Evolutionary conservation across 2,329 filamentous ascomycete species (phyloP).

Genomic region (Colletotrichum sidae): DNA sequence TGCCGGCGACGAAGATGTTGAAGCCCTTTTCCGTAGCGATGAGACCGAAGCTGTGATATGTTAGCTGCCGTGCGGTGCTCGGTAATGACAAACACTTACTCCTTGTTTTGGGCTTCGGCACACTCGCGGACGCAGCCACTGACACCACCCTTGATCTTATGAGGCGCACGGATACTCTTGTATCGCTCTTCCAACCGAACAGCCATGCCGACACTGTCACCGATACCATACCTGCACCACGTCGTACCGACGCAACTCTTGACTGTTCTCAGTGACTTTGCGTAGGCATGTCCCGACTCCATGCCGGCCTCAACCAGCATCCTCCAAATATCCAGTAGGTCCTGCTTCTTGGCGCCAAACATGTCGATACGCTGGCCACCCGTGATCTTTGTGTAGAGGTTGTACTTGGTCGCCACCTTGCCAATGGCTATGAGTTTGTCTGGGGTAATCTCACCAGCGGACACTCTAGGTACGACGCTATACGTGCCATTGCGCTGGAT

Average conservation of each 20-base stretch:
- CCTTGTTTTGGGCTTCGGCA: slow-evolving; percentile 92
- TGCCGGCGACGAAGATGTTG: slow-evolving; percentile 92
- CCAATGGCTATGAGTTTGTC: slow-evolving; percentile 88
- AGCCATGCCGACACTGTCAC: slow-evolving; percentile 92
- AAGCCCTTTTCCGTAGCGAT: slow-evolving; percentile 94
- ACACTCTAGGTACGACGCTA: slow-evolving; percentile 85
- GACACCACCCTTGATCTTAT: slow-evolving; percentile 92
- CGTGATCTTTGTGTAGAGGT: slow-evolving; percentile 91
- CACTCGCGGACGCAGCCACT: slow-evolving; percentile 94
- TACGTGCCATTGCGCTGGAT: slow-evolving; percentile 94
- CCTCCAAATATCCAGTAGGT: slow-evolving; percentile 85
- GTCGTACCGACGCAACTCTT: slow-evolving; percentile 93
- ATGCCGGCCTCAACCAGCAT: slow-evolving; percentile 84
- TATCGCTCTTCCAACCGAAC: slow-evolving; percentile 89
- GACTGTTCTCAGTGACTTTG: slow-evolving; percentile 87
- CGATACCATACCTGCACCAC: slow-evolving; percentile 91
- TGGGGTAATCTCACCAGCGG: slow-evolving; percentile 88
- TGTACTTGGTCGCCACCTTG: slow-evolving; percentile 84
- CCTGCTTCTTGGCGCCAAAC: slow-evolving; percentile 91
- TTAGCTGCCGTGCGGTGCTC: slow-evolving; percentile 32
- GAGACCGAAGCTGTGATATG: slow-evolving; percentile 75
- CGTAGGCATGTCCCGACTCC: slow-evolving; percentile 92
- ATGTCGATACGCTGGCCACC: slow-evolving; percentile 92
- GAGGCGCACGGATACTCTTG: slow-evolving; percentile 88
- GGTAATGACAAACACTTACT: slow-evolving; percentile 62